Evolutionary conservation across 306 rosid species (phyloP).

Genomic region (Glycyrrhiza uralensis): DNA sequence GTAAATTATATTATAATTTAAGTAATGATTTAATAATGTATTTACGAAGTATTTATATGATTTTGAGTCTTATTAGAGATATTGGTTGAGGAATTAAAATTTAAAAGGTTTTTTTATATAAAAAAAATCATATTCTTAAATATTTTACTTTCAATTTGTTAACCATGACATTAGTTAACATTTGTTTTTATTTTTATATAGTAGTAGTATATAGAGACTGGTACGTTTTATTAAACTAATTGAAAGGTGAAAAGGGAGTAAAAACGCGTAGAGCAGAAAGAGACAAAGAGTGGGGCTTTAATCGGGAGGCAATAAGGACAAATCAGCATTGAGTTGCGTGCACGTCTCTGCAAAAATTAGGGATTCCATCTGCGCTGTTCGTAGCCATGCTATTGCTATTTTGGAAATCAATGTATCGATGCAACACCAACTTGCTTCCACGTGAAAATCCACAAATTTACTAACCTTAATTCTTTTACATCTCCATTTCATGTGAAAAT

Average conservation of each 20-base stretch:
- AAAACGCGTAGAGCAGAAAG: slow-evolving; percentile 61
- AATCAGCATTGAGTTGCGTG: slow-evolving; percentile 56
- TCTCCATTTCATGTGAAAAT: no score
- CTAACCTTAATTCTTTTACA: no score
- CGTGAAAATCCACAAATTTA: not conserved
- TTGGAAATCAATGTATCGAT: not conserved
- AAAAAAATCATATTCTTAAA: no score
- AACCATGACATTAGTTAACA: no score
- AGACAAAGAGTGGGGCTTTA: slow-evolving; percentile 35
- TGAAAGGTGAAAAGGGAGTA: not conserved
- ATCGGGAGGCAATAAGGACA: slow-evolving; percentile 35
- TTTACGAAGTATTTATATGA: not conserved
- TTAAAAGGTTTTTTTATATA: no score
- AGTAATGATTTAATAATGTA: not conserved
- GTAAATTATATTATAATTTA: not conserved
- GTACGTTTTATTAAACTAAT: not conserved
- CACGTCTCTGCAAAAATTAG: slow-evolving; percentile 41
- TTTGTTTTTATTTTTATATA: no score
- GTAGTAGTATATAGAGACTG: no score
- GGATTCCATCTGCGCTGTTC: not conserved
- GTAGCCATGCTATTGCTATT: not conserved
- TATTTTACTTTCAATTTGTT: no score
- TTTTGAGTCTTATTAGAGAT: no score
- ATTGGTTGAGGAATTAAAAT: no score
- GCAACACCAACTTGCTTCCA: not conserved